Conservation (phyloP, 306 rosid species). For the Cucurbita pepo region DNA sequence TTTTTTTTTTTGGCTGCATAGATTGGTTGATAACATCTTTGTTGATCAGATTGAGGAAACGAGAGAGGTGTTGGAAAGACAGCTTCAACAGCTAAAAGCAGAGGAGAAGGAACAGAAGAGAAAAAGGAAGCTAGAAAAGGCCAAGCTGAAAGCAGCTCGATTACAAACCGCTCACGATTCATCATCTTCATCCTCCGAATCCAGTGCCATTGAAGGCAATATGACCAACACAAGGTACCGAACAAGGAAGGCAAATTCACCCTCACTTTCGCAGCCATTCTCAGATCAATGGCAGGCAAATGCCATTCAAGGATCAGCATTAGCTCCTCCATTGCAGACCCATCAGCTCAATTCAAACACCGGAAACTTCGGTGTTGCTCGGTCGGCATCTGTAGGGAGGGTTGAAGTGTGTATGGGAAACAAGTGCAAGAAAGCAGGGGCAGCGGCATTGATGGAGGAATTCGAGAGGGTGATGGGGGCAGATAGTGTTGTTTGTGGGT, state of each 20-base stretch:
- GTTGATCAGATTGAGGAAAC: constrained; percentile 23
- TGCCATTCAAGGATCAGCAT: not conserved
- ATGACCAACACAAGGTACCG: constrained; percentile 24
- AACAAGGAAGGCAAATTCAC: constrained; percentile 6
- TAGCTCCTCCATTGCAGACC: constrained; percentile 5
- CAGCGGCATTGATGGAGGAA: constrained; percentile 42
- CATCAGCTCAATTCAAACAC: not conserved
- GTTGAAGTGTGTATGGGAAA: constrained; percentile 91
- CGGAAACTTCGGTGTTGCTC: not conserved
- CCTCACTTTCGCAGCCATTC: constrained; percentile 7
- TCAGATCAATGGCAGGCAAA: constrained; percentile 3
- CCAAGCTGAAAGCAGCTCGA: constrained; percentile 29
- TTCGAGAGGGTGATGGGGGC: constrained; percentile 45
- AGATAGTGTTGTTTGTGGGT: constrained; percentile 49
- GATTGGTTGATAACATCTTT: not conserved
- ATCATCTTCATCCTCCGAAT: constrained; percentile 56
- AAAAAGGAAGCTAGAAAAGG: constrained; percentile 37
- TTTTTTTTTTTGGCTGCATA: not conserved
- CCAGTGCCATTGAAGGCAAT: constrained; percentile 48
- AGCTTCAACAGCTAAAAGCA: constrained; percentile 31
- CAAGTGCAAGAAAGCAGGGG: constrained; percentile 63
- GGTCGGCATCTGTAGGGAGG: constrained; percentile 14
- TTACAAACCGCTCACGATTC: constrained; percentile 19
- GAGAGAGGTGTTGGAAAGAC: constrained; percentile 32
- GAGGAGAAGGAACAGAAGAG: constrained; percentile 53